phyloP scores from a whole-genome alignment of 176 grass and related monocot species.

The Ensete glaucum region DNA sequence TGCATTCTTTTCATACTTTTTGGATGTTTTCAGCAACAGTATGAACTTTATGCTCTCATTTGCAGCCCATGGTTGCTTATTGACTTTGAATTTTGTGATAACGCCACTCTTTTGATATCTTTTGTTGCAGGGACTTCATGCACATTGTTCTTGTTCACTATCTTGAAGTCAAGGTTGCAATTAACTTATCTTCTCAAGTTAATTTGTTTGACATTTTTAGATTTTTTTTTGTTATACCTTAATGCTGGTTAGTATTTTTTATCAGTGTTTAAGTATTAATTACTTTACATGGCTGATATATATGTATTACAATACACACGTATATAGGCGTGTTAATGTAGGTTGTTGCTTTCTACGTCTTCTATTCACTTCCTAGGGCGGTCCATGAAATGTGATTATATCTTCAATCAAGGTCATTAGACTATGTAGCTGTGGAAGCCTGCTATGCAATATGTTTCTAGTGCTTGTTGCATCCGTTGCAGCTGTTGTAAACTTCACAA shows the following conservation, averaged over 20 bases:
- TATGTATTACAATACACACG: background rate
- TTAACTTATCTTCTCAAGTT: conserved; percentile 6
- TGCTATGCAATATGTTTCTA: too few species aligned
- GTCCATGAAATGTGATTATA: background rate
- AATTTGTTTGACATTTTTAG: background rate
- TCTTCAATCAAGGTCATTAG: background rate
- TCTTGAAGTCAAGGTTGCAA: conserved; percentile 86
- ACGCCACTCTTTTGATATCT: conserved; percentile 2
- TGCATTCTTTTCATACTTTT: background rate
- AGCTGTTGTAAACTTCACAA: too few species aligned
- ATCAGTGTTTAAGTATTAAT: background rate
- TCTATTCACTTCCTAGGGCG: background rate
- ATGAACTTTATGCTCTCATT: background rate
- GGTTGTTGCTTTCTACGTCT: background rate
- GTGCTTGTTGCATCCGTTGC: too few species aligned
- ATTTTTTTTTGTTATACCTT: background rate
- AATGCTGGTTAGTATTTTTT: background rate
- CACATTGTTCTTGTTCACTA: conserved; percentile 99
- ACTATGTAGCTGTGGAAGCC: background rate
- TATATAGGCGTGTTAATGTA: background rate
- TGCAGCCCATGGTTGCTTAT: background rate
- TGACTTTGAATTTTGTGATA: background rate
- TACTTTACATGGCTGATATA: background rate
- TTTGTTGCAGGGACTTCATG: conserved; percentile 74
- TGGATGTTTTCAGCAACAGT: background rate